phyloP scores from a whole-genome alignment of 2,329 filamentous ascomycete species.

The Fusarium oxysporum region DNA sequence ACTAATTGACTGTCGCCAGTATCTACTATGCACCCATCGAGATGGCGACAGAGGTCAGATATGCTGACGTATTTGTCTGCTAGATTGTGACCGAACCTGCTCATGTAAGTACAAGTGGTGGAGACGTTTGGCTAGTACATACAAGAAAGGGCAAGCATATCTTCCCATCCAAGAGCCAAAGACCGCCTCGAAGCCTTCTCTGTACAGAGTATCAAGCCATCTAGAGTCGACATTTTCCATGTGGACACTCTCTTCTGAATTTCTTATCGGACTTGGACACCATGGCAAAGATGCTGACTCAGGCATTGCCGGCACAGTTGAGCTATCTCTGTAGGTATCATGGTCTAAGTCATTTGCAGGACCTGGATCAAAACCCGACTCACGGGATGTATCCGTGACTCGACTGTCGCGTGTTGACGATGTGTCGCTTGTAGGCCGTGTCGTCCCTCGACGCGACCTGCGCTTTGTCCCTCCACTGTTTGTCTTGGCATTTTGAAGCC shows the following conservation, averaged over 20 bases:
- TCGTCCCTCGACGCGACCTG: conserved; percentile 25
- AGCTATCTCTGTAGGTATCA: neutral
- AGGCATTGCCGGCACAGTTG: neutral
- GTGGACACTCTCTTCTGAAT: neutral
- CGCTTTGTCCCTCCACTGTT: conserved; percentile 13
- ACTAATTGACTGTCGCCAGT: conserved; percentile 1
- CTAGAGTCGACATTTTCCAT: conserved; percentile 25
- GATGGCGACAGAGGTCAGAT: conserved; percentile 45
- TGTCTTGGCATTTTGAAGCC: conserved; percentile 43
- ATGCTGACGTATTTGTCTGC: conserved; percentile 49
- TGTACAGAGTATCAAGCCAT: conserved; percentile 49
- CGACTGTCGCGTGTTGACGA: conserved; percentile 11
- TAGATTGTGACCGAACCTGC: conserved; percentile 41
- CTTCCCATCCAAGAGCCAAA: conserved; percentile 58
- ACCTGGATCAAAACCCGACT: neutral
- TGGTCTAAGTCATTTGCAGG: neutral
- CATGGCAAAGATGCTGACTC: neutral
- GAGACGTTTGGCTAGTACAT: conserved; percentile 22
- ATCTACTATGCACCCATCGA: conserved; percentile 52
- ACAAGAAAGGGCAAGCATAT: conserved; percentile 57
- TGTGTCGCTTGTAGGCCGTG: conserved; percentile 24
- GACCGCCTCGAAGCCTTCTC: conserved; percentile 52
- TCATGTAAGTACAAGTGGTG: neutral
- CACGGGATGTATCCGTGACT: neutral
- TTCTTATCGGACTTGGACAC: neutral